Percentiles rank a stretch among this genome's conserved stretches.
Evolutionary conservation across 2,329 filamentous ascomycete genomes (phyloP).

Genomic region (Apiospora rasikravindrae): DNA sequence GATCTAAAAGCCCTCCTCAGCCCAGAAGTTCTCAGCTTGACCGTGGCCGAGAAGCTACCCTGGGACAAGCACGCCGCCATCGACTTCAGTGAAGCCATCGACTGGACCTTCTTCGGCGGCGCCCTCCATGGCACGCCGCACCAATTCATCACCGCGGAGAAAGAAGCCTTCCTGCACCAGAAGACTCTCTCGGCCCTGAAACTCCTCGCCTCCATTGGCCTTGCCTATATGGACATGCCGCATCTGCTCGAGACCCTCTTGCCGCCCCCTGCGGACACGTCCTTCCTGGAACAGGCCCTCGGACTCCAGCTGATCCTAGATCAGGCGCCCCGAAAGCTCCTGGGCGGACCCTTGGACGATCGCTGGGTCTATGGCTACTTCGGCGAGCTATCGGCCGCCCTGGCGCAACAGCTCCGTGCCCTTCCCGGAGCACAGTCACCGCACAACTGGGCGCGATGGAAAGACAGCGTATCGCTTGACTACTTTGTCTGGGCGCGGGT

Average conservation of each 20-base stretch:
- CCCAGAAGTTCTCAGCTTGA: constrained; percentile 26
- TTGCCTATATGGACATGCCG: constrained; percentile 33
- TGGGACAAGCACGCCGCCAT: constrained; percentile 27
- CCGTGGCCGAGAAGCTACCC: constrained; percentile 24
- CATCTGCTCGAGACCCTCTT: constrained; percentile 33
- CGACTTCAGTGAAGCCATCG: constrained; percentile 27
- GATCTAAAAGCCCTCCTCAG: constrained; percentile 25
- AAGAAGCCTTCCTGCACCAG: constrained; percentile 1
- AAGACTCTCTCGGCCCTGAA: constrained; percentile 15
- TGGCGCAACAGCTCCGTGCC: constrained; percentile 24
- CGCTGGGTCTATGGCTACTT: constrained; percentile 37
- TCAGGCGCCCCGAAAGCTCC: constrained; percentile 33
- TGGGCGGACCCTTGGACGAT: constrained; percentile 31
- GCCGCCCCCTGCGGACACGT: constrained; percentile 27
- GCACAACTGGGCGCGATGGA: constrained; percentile 28
- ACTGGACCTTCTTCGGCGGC: constrained; percentile 23
- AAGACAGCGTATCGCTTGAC: constrained; percentile 29
- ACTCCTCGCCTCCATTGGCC: constrained; percentile 18
- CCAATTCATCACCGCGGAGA: neutral
- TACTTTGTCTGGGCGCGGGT: constrained; percentile 34
- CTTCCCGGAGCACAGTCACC: constrained; percentile 28
- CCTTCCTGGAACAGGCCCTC: constrained; percentile 34
- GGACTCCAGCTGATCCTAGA: constrained; percentile 37
- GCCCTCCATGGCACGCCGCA: neutral
- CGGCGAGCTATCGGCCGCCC: constrained; percentile 28